Evolutionary conservation across 108 stramenopile genomes (phyloP), one percentile per base, ranked within the genome.

Genomic region (Cyclostephanos tholiformis): DNA sequence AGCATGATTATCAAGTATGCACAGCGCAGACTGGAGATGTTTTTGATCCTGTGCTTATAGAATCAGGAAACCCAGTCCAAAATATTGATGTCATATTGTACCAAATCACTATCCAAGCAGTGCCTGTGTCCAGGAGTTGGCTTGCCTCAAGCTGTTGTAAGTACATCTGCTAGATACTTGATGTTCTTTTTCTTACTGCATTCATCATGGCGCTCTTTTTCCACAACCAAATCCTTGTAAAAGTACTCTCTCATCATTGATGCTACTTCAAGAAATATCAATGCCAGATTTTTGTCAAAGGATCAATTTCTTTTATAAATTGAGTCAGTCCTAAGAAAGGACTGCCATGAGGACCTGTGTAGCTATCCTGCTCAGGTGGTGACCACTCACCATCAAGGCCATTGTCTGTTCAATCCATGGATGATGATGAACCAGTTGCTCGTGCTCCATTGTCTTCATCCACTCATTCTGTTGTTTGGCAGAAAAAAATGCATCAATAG

Each of bases 171-270:
- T 10, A 22, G 53, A 27, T 53, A 71, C 48, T 27, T 61, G 62
- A 22, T 64, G 53, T 65, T 73, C 63, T 65, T 65, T 9, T 11
- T 7, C 23, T 73, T 73, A 8, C 63, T 53, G 50, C 65, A 49
- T 39, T 41, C 27, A 36, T 73, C 63, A 4, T 32, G n/a, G 13
- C 14, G 38, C 26, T 60, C 38, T 16, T 56, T 56, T 36, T 64
- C 63, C 23, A 65, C 72, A 32, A 73, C 72, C 48, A 46, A 56
- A 26, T 73, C 72, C 12, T 39, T 3, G 41, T 73, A 73, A 11
- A 22, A 35, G 35, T 73, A 64, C 39, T 73, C 57, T 6, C 64
- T 25, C 10, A 41, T 73, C 52, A 43, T 48, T 8, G 26, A n/a
- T 16, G 46, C 27, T 23, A 72, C 49, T 29, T 29, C 52, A 20